phyloP scores from a whole-genome alignment of 352 stramenopile species.

The Phytopythium mirpurense region DNA sequence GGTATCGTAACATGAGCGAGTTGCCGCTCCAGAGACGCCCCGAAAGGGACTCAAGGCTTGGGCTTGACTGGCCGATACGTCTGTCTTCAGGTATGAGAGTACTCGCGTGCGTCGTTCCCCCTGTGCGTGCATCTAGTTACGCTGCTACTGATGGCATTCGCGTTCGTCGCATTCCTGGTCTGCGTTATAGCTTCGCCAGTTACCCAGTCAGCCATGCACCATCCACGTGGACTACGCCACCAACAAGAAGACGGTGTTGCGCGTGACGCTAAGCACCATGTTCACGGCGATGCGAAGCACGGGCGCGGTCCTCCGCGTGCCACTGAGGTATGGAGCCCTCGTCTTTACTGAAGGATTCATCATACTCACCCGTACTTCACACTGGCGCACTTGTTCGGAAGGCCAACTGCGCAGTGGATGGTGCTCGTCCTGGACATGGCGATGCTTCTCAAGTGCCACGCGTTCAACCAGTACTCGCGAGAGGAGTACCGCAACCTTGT shows the following conservation, averaged over 20 bases:
- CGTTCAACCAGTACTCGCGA: conserved; percentile 62
- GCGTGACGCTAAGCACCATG: conserved; percentile 72
- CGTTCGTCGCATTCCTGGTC: too few species aligned
- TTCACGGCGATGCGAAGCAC: conserved; percentile 49
- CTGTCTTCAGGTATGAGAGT: conserved; percentile 61
- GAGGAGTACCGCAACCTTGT: conserved; percentile 65
- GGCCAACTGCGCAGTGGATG: conserved; percentile 39
- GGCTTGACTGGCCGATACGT: conserved; percentile 61
- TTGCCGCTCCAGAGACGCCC: conserved; percentile 22
- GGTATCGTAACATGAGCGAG: not conserved
- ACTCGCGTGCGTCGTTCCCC: too few species aligned
- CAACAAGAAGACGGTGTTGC: conserved; percentile 54
- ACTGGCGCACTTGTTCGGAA: not conserved
- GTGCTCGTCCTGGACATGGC: conserved; percentile 62
- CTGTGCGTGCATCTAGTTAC: too few species aligned
- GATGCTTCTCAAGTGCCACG: conserved; percentile 53
- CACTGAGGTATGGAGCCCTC: conserved; percentile 46
- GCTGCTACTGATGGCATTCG: too few species aligned
- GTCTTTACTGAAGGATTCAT: not conserved
- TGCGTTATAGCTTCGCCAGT: conserved; percentile 24
- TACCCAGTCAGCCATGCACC: conserved; percentile 35
- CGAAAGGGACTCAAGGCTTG: conserved; percentile 47
- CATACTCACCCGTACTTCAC: too few species aligned
- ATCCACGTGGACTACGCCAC: conserved; percentile 73
- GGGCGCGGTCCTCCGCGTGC: conserved; percentile 53